Base-by-base conservation (phyloP, 352 stramenopile genomes). In the Pythium sp. region DNA sequence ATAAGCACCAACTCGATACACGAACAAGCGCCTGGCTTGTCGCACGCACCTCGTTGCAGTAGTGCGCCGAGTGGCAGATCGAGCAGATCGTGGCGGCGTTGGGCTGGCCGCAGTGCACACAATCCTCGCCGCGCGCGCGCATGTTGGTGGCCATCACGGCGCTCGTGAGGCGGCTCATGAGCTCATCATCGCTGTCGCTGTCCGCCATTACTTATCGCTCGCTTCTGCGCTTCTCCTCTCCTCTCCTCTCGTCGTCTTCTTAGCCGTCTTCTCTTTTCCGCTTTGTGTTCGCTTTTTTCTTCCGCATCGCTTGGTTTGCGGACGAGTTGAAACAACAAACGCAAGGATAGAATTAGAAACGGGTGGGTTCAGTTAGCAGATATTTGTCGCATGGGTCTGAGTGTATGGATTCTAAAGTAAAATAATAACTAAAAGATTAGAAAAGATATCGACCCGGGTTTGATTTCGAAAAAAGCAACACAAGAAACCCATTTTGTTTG, bases 121-220 rank as follows among this genome's bases (percentile, higher is more conserved):
- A 95, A 64, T 92, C 78, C 67, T 91, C 82, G 20, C 56, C 56
- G 32, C 18, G 77, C 58, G 58, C 72, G 70, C 3, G 47, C 59
- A 28, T 68, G 59, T 15, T 73, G 56, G 57, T 67, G 73, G 62
- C 66, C 38, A 86, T 80, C 41, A 73, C 68, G 56, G 73, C 65
- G 63, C 73, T 82, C 26, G 76, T 82, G 41, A 94, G 80, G 30
- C 80, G 77, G 62, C 64, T 89, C 86, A 95, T 92, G 69, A 95
- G 83, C 74, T 95, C 87, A 64, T 95, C 87, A 64, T 94, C 87
- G 80, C 87, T 95, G 79, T 95, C 86, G 75, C 81, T 95, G 73
- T 95, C 85, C 34, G 64, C 68, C 81, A 90, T 90, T 49, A 4
- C 28, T 36, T 49, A 36, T 56, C n/a, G 2, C 36, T 12, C 11